phyloP scores from a whole-genome alignment of 257 asterid species.

The Solanum etuberosum region DNA sequence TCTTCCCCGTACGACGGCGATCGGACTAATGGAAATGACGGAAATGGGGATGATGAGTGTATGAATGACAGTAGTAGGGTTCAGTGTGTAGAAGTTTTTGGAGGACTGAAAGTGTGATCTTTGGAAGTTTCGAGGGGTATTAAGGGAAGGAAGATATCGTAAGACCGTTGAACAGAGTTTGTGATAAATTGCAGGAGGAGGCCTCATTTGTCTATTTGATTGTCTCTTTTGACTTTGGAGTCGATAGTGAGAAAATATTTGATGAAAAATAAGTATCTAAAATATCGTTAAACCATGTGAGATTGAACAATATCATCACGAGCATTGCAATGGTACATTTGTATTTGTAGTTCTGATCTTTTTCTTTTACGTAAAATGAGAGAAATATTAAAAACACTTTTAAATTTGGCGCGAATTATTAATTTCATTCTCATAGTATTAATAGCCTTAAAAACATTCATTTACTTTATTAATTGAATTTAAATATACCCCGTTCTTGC shows the following conservation, averaged over 20 bases:
- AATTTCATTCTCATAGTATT: no score
- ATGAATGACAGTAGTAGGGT: constrained; percentile 2
- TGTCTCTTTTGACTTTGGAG: background rate
- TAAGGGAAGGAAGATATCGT: constrained; percentile 11
- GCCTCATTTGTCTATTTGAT: background rate
- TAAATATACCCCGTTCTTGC: background rate
- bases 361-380: no score
- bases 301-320: background rate
- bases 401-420: no score
- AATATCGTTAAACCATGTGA: background rate
- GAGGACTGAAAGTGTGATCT: constrained; percentile 3
- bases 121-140: constrained; percentile 6
- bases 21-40: constrained; percentile 8
- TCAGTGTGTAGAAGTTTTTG: background rate
- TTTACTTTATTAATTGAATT: no score
- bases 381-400: no score
- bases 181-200: background rate
- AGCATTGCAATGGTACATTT: background rate
- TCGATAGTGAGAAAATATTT: no score
- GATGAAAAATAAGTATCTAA: background rate
- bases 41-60: constrained; percentile 17
- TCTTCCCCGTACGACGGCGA: constrained; percentile 4
- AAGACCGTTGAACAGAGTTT: constrained; percentile 3
- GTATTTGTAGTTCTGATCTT: background rate
- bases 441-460: fast-evolving